Percentiles rank a stretch among this genome's conserved stretches.
phyloP scores from a whole-genome alignment of 805 yeast species.

The Cyberlindnera mycetangii region DNA sequence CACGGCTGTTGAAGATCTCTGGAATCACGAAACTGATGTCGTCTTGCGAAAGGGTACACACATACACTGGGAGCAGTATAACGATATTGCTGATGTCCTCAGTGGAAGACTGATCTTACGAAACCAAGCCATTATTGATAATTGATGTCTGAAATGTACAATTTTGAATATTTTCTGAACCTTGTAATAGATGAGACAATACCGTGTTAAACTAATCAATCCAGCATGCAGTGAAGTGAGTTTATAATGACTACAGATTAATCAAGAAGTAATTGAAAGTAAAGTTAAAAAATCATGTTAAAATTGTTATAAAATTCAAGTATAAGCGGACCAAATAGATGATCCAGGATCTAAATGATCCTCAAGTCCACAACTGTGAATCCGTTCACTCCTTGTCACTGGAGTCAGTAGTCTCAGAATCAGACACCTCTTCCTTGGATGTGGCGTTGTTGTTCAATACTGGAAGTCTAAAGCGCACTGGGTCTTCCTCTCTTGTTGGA shows the following conservation, averaged over 20 bases:
- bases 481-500: neutral
- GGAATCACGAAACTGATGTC: constrained; percentile 59
- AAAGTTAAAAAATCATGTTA: no score
- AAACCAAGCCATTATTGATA: constrained; percentile 27
- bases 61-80: constrained; percentile 66
- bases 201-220: neutral
- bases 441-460: neutral
- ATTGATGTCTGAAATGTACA: neutral
- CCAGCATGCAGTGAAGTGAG: no score
- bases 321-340: no score
- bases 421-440: neutral
- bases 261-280: no score
- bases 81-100: constrained; percentile 59
- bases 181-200: neutral
- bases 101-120: constrained; percentile 65
- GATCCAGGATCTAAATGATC: no score
- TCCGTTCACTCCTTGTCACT: neutral
- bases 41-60: constrained; percentile 61
- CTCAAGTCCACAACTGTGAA: neutral
- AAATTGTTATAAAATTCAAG: no score
- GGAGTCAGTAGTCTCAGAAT: neutral
- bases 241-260: no score
- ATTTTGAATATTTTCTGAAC: neutral
- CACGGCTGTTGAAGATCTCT: constrained; percentile 52
- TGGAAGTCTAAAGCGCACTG: neutral